Base-by-base conservation (phyloP, 2,329 filamentous ascomycete species). In the Cytospora paraplurivora region DNA sequence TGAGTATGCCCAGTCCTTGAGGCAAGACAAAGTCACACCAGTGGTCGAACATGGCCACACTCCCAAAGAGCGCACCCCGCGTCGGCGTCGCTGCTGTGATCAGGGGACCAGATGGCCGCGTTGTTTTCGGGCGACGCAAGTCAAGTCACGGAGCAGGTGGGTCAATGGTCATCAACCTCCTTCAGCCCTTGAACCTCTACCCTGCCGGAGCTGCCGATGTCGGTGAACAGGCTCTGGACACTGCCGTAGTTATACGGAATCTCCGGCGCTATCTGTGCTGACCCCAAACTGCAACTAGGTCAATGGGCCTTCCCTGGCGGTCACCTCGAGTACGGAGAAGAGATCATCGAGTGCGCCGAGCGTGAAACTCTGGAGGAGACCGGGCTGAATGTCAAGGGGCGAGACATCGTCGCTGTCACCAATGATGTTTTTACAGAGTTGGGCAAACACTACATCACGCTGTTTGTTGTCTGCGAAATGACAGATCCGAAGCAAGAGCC, bases 281-380 rank as follows among this genome's bases (percentile, higher is more conserved):
- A 59, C 37, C 17, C 33, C 58, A 37, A 7, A 32, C 7, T 41
- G 33, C 37, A n/a, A 15, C n/a, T 58, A 74, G 68, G 66, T 3
- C 66, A 65, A 12, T 86, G 83, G 76, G 87, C 87, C 56, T 82
- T 92, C 15, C 90, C 91, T 0, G 91, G 91, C 27, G 91, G 91
- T 0, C 90, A 94, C 69, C 82, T 93, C 17, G 91, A 94, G 66
- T 83, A 84, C 62, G 83, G 84, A 66, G 91, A 94, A 72, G 79
- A 79, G 1, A 81, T 86, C 37, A 78, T 85, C 21, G 73, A 75
- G 0, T 92, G 90, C 64, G 89, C 89, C 0, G 81, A 76, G 54
- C 82, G 91, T 4, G 91, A 94, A 74, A 79, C 84, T 0, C 71
- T 85, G 0, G 91, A 94, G 72, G 91, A 94, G 71, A 92, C 90